These are phyloP conservation scores for Jamesozyma spencerorum DNA, from an alignment of 805 yeast species.

Conservation along the genomic window DNA sequence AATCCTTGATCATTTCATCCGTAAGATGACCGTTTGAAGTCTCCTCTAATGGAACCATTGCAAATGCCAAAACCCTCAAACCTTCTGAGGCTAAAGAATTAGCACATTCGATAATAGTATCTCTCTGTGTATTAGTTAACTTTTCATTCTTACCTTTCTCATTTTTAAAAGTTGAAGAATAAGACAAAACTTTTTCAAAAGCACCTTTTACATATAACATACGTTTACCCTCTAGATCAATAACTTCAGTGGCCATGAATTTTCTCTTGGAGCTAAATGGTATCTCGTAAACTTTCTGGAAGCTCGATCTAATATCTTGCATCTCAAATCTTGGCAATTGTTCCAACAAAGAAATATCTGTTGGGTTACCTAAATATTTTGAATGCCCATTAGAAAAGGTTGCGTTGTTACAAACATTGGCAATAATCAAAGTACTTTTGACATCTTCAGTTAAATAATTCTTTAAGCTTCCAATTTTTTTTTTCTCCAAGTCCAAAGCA, in stretches of 20 bases:
- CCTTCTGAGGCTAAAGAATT: constrained; percentile 70
- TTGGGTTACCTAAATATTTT: constrained; percentile 82
- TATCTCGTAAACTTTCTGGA: constrained; percentile 54
- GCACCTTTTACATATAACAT: constrained; percentile 85
- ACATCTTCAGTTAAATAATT: constrained; percentile 48
- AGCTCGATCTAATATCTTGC: constrained; percentile 56
- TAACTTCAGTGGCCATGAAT: constrained; percentile 75
- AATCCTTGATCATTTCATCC: constrained; percentile 42
- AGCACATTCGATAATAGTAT: constrained; percentile 48
- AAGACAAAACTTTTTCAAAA: constrained; percentile 56
- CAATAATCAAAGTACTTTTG: constrained; percentile 47
- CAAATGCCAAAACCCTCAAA: constrained; percentile 76
- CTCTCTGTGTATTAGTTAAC: constrained; percentile 42
- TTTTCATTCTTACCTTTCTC: constrained; percentile 52
- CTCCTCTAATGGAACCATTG: constrained; percentile 36
- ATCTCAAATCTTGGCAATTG: constrained; percentile 60
- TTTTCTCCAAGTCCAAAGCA: constrained; percentile 37
- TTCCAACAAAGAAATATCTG: constrained; percentile 86
- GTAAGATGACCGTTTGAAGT: constrained; percentile 23
- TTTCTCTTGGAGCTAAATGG: constrained; percentile 82
- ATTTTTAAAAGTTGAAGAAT: constrained; percentile 51
- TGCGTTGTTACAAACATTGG: constrained; percentile 70
- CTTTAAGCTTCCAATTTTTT: constrained; percentile 32
- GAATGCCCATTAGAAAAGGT: constrained; percentile 59
- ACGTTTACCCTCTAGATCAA: constrained; percentile 48